Percentiles rank a stretch among this genome's conserved stretches.
These are phyloP conservation scores for Myochromella boudieri DNA, from an alignment of 768 basidiomycete species.

Conservation along the genomic window DNA sequence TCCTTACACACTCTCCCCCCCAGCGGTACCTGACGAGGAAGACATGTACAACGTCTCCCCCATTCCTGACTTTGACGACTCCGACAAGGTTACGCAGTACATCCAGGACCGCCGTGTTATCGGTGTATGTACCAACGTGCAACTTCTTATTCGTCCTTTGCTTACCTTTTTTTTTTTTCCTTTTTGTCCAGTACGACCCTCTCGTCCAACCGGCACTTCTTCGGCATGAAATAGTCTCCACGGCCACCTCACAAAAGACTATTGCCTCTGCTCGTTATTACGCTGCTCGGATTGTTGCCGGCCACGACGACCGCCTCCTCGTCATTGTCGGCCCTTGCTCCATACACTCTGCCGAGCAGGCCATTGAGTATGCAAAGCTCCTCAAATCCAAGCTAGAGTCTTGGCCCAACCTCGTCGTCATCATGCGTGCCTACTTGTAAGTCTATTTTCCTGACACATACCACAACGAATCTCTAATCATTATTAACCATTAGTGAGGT, in stretches of 20 bases:
- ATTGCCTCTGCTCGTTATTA: constrained; percentile 79
- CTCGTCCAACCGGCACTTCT: constrained; percentile 91
- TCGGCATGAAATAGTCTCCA: constrained; percentile 78
- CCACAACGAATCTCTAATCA: constrained; percentile 4
- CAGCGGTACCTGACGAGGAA: constrained; percentile 39
- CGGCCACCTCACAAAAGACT: constrained; percentile 63
- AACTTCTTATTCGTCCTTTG: neutral
- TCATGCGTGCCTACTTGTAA: constrained; percentile 98
- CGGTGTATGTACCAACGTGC: constrained; percentile 50
- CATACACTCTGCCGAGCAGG: constrained; percentile 87
- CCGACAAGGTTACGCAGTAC: constrained; percentile 63
- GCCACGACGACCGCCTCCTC: constrained; percentile 81
- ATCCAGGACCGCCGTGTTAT: constrained; percentile 82
- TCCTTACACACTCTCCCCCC: constrained; percentile 14
- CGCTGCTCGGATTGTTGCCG: constrained; percentile 77
- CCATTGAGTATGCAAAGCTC: constrained; percentile 76
- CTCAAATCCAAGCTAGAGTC: constrained; percentile 65
- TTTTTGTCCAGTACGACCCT: constrained; percentile 77
- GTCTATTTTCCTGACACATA: constrained; percentile 29
- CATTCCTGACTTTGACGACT: constrained; percentile 64
- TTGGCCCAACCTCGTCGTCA: constrained; percentile 79
- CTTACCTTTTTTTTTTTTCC: constrained; percentile 8
- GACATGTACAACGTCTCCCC: constrained; percentile 60
- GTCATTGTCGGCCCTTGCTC: constrained; percentile 96
- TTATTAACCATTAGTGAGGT: constrained; percentile 33